phyloP scores from a whole-genome alignment of 1,284 basidiomycete species.

The Fomitiporia mediterranea region DNA sequence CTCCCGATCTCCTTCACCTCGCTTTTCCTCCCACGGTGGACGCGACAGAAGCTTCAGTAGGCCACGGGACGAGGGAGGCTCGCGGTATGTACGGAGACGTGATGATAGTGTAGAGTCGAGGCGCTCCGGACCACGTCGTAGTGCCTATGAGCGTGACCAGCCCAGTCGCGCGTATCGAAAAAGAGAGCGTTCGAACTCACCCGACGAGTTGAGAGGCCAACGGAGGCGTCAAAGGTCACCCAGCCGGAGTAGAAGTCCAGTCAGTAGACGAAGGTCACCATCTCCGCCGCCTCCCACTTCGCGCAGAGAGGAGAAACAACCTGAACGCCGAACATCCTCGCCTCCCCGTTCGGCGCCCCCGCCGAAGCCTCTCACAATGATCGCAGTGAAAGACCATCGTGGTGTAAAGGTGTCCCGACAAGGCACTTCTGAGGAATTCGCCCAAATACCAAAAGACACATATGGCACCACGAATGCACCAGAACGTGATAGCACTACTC shows the following conservation, averaged over 20 bases:
- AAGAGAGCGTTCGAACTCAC: conserved; percentile 8
- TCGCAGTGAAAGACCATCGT: too few species aligned
- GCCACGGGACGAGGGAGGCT: background rate
- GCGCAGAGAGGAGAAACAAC: conserved; percentile 11
- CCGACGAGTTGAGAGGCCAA: background rate
- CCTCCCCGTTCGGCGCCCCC: background rate
- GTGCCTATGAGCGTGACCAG: conserved; percentile 2
- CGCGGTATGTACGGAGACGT: background rate
- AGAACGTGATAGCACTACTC: too few species aligned
- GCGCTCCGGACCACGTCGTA: conserved; percentile 1
- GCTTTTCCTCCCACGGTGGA: background rate
- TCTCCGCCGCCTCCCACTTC: background rate
- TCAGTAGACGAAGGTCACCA: background rate
- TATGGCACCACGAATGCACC: too few species aligned
- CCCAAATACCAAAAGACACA: too few species aligned
- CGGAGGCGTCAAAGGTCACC: conserved; percentile 3
- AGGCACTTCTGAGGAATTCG: too few species aligned
- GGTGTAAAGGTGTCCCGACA: too few species aligned
- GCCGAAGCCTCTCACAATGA: too few species aligned
- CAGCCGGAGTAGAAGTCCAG: background rate
- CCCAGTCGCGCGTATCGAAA: background rate
- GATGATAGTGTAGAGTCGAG: conserved; percentile 11
- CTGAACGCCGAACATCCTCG: background rate
- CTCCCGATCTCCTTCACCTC: conserved; percentile 10
- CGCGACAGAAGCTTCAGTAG: background rate